These are phyloP conservation scores for Euphorbia lathyris DNA, from an alignment of 345 rosid genomes.

Conservation along the genomic window DNA sequence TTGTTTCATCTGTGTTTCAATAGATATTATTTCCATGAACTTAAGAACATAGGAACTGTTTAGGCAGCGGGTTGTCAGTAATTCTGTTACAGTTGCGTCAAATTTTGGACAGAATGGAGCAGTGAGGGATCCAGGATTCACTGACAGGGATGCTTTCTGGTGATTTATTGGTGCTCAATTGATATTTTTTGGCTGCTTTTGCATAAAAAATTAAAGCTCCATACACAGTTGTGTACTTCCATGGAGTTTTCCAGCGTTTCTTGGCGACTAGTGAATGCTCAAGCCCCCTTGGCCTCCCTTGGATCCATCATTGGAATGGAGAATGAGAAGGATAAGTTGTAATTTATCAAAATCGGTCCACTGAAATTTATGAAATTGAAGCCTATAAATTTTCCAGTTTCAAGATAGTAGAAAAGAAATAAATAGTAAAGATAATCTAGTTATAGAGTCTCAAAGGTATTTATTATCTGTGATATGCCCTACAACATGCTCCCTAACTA, in stretches of 20 bases:
- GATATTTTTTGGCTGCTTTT: too few relatives aligned
- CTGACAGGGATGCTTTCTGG: too few relatives aligned
- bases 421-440: not conserved
- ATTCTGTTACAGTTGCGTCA: not conserved
- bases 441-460: not conserved
- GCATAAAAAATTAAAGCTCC: too few relatives aligned
- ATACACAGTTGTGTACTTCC: too few relatives aligned
- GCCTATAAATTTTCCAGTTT: not conserved
- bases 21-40: not conserved
- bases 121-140: too few relatives aligned
- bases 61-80: not conserved
- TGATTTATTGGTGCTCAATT: too few relatives aligned
- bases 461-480: not conserved
- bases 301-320: too few relatives aligned
- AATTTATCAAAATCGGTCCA: not conserved
- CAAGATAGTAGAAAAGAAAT: not conserved
- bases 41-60: not conserved
- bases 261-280: too few relatives aligned
- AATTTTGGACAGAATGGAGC: not conserved
- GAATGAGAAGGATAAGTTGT: not conserved
- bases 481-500: not conserved
- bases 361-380: too few relatives aligned
- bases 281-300: too few relatives aligned
- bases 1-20: not conserved
- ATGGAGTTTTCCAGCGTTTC: too few relatives aligned